phyloP scores from a whole-genome alignment of 1,139 yeast species.

The Schwanniomyces etchellsii region DNA sequence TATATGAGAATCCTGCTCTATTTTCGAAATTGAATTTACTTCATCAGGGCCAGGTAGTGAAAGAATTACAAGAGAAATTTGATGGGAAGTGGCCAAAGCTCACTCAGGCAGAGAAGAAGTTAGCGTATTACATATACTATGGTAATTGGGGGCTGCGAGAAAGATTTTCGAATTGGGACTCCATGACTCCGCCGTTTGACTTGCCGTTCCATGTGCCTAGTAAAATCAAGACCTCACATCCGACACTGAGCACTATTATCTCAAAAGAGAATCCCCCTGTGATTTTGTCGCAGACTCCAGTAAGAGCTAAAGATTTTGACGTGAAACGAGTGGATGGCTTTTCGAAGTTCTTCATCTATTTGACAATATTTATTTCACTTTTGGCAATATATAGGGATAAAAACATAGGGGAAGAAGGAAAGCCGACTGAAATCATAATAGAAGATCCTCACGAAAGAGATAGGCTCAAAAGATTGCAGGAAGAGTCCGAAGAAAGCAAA shows the following conservation, averaged over 20 bases:
- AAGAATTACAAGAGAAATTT: slow-evolving; percentile 46
- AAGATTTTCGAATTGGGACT: slow-evolving; percentile 42
- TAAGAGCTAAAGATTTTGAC: slow-evolving; percentile 45
- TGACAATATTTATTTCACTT: slow-evolving; percentile 35
- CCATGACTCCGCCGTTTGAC: slow-evolving; percentile 42
- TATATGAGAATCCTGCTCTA: slow-evolving; percentile 40
- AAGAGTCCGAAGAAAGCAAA: slow-evolving; percentile 9
- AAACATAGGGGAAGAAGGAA: slow-evolving; percentile 43
- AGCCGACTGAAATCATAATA: slow-evolving; percentile 34
- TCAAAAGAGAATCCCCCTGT: slow-evolving; percentile 32
- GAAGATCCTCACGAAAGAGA: slow-evolving; percentile 32
- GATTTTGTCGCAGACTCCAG: slow-evolving; percentile 41
- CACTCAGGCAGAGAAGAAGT: slow-evolving; percentile 37
- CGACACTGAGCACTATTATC: slow-evolving; percentile 18
- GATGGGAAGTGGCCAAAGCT: slow-evolving; percentile 50
- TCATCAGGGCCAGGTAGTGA: slow-evolving; percentile 55
- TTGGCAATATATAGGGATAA: slow-evolving; percentile 47
- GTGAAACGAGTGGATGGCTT: slow-evolving; percentile 50
- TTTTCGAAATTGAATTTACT: slow-evolving; percentile 43
- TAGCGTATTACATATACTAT: slow-evolving; percentile 54
- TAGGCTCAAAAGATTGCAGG: slow-evolving; percentile 17
- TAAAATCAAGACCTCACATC: slow-evolving; percentile 15
- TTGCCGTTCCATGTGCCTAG: slow-evolving; percentile 50
- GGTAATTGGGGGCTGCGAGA: slow-evolving; percentile 65
- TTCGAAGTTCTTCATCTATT: slow-evolving; percentile 46